phyloP scores from a whole-genome alignment of 805 yeast genomes.

The Kluyveromyces siamensis region DNA sequence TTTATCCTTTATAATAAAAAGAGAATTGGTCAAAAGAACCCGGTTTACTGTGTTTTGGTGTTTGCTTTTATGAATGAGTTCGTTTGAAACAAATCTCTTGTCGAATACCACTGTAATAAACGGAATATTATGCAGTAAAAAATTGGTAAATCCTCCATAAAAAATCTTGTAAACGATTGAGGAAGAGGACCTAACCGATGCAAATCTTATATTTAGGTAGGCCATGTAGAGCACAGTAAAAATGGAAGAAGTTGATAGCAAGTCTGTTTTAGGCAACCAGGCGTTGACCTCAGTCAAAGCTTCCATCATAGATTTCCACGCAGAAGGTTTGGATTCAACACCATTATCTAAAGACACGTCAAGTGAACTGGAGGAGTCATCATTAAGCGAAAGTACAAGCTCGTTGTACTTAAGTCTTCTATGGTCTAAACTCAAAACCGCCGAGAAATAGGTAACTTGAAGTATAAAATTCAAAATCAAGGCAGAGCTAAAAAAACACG shows the following conservation, averaged over 20 bases:
- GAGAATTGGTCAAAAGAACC: background rate
- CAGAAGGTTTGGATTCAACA: background rate
- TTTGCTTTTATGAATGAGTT: slow-evolving; percentile 1
- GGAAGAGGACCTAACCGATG: slow-evolving; percentile 11
- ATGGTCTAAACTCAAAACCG: slow-evolving; percentile 60
- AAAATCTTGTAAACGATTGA: slow-evolving; percentile 11
- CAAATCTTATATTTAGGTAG: slow-evolving; percentile 8
- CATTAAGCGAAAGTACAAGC: slow-evolving; percentile 21
- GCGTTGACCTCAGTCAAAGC: background rate
- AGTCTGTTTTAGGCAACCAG: background rate
- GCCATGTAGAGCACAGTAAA: slow-evolving; percentile 5
- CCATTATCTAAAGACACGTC: slow-evolving; percentile 3
- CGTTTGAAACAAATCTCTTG: slow-evolving; percentile 7
- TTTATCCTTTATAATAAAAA: slow-evolving; percentile 13
- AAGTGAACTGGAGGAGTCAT: background rate
- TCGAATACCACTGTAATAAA: slow-evolving; percentile 8
- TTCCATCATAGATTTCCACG: background rate
- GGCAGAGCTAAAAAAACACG: slow-evolving; percentile 39
- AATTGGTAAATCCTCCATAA: slow-evolving; percentile 4
- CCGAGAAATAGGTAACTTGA: slow-evolving; percentile 54
- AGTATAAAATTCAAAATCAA: slow-evolving; percentile 51
- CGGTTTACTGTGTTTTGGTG: background rate
- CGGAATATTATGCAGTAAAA: slow-evolving; percentile 3
- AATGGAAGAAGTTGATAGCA: background rate
- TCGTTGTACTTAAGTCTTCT: slow-evolving; percentile 55